Conservation (phyloP, 2,329 filamentous ascomycete species). For the Ramularia endophylla region DNA sequence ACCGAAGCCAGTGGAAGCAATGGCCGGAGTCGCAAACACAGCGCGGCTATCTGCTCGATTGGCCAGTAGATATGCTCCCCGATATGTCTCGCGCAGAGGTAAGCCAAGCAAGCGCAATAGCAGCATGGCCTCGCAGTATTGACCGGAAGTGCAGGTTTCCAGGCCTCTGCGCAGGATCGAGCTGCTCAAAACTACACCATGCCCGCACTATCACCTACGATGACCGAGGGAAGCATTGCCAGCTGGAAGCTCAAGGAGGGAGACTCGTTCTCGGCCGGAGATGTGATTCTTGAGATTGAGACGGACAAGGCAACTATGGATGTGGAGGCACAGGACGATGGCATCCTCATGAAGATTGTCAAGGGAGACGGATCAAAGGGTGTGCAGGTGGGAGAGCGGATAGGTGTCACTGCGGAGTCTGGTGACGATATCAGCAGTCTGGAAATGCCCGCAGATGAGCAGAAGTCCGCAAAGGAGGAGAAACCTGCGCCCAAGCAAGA, state of each 20-base stretch:
- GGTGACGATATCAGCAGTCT: constrained; percentile 72
- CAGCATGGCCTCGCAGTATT: constrained; percentile 2
- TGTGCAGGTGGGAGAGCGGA: constrained; percentile 71
- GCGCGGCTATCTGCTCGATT: constrained; percentile 26
- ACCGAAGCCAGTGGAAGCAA: constrained; percentile 13
- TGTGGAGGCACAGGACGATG: constrained; percentile 87
- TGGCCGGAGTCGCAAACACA: constrained; percentile 26
- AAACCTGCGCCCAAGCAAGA: constrained; percentile 20
- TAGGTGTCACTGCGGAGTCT: constrained; percentile 74
- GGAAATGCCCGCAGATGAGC: constrained; percentile 67
- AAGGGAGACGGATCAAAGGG: constrained; percentile 66
- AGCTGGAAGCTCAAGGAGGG: constrained; percentile 84
- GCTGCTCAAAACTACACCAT: constrained; percentile 85
- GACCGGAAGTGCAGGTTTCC: constrained; percentile 20
- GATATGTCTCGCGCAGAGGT: constrained; percentile 23
- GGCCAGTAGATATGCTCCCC: constrained; percentile 24
- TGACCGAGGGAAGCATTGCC: constrained; percentile 88
- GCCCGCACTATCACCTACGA: constrained; percentile 85
- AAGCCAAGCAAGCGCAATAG: constrained; percentile 5
- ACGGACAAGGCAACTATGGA: constrained; percentile 95
- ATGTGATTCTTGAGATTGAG: constrained; percentile 86
- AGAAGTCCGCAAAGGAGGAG: constrained; percentile 24
- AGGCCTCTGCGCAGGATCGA: constrained; percentile 34
- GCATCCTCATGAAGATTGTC: constrained; percentile 77
- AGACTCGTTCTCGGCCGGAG: constrained; percentile 72